Conservation (phyloP, 768 basidiomycete genomes). For the Pleurotus citrinopileatus region DNA sequence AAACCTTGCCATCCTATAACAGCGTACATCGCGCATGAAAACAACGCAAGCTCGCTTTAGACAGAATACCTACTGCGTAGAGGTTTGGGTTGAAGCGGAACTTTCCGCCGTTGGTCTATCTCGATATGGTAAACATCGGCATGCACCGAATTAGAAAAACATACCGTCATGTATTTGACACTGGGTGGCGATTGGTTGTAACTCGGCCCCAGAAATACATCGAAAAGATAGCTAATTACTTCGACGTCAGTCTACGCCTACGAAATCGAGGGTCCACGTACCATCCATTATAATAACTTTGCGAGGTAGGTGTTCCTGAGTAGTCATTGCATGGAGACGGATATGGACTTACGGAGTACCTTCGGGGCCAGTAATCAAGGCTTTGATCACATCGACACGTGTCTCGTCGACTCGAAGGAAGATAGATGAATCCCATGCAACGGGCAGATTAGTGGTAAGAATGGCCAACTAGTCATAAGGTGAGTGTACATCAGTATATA, state of each 20-base stretch:
- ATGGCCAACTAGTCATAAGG: slow-evolving; percentile 70
- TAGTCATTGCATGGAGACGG: slow-evolving; percentile 9
- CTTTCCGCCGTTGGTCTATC: slow-evolving; percentile 81
- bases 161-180: slow-evolving; percentile 62
- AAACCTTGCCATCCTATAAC: slow-evolving; percentile 87
- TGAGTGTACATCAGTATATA: slow-evolving; percentile 7
- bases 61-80: slow-evolving; percentile 62
- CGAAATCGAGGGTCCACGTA: too few relatives aligned
- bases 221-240: slow-evolving; percentile 64
- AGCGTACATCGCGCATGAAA: not conserved
- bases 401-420: slow-evolving; percentile 92
- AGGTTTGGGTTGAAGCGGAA: slow-evolving; percentile 94
- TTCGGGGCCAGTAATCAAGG: slow-evolving; percentile 89
- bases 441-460: slow-evolving; percentile 90
- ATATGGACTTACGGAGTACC: slow-evolving; percentile 75
- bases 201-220: slow-evolving; percentile 87
- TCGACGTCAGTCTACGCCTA: too few relatives aligned
- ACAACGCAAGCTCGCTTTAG: slow-evolving; percentile 4
- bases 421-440: slow-evolving; percentile 92
- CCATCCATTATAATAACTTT: slow-evolving; percentile 92
- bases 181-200: slow-evolving; percentile 87
- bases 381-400: slow-evolving; percentile 89
- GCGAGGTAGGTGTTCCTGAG: not conserved
- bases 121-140: not conserved
- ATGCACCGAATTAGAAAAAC: slow-evolving; percentile 10